Base-by-base conservation (phyloP, 208 protist species). In the Wallacemonas rigidus region DNA sequence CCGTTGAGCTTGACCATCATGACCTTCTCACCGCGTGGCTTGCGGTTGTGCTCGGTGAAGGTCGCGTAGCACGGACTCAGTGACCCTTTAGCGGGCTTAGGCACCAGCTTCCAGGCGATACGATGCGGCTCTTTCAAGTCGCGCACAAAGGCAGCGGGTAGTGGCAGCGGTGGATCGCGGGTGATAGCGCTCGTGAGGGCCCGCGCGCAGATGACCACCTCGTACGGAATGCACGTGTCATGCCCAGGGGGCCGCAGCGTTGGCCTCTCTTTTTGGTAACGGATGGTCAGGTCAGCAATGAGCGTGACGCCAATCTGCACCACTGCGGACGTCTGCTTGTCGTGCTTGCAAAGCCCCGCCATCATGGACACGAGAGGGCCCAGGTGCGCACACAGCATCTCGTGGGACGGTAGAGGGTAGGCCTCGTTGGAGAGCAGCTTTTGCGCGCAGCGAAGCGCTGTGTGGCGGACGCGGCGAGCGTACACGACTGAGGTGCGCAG, bases 301-400 rank as follows among this genome's bases (percentile, higher is more conserved):
- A 97, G 67, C 6, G 80, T 89, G n/a, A 95, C 86, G 47, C 89
- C 92, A 51, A 93, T 85, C 69, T 97, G 92, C 47, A 95, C 89
- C 8, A 94, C 81, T 5, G 83, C 80, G 44, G 82, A 90, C 14
- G 81, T 79, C 75, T 91, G 87, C 68, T 86, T 86, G 47, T 87
- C 81, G 45, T 77, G 79, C 35, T 73, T 72, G 76, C 92, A 97
- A 44, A 97, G 54, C 17, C 77, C 75, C n/a, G 75, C 75, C 79
- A 95, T 93, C 87, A 93, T 92, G 44, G 76, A 48, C 15, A 90
- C 70, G 57, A 94, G 71, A 6, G 92, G 92, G 0, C 39, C 71
- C 51, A 95, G 76, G 54, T 91, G 83, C 48, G 80, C 78, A 8
- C 72, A 75, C 36, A 97, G 80, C 9, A 79, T 55, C 8, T 75